Conservation (phyloP, 1,284 basidiomycete genomes). For the Ganoderma meredithae region DNA sequence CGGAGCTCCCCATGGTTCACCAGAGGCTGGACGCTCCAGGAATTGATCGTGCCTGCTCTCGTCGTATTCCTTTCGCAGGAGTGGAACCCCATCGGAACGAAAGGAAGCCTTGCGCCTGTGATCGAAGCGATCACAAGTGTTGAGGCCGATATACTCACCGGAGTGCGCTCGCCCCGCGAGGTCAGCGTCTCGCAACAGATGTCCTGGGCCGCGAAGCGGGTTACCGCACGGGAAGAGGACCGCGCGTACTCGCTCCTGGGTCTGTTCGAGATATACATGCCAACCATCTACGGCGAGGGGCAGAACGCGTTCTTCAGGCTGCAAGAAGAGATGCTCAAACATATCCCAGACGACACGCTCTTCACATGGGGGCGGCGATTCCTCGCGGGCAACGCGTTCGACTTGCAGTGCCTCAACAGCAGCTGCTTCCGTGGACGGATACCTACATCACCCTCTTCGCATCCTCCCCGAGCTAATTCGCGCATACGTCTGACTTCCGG, state of each 20-base stretch:
- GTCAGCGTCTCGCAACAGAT: constrained; percentile 9
- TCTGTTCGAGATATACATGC: constrained; percentile 9
- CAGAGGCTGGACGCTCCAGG: constrained; percentile 9
- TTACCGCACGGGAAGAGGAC: constrained; percentile 9
- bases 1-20: constrained; percentile 1
- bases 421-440: neutral
- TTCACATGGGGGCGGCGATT: constrained; percentile 8
- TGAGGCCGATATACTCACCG: constrained; percentile 1
- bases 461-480: constrained; percentile 2
- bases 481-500: neutral
- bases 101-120: neutral
- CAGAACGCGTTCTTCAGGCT: constrained; percentile 6
- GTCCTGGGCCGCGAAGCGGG: constrained; percentile 11
- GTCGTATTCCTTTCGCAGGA: constrained; percentile 2
- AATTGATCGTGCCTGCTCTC: constrained; percentile 3
- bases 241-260: constrained; percentile 11
- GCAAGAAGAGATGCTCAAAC: constrained; percentile 11
- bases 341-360: constrained; percentile 8
- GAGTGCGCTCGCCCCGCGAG: neutral
- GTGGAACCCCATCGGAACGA: constrained; percentile 7
- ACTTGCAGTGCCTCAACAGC: neutral
- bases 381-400: neutral
- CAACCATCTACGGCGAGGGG: constrained; percentile 8
- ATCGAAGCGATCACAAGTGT: constrained; percentile 6
- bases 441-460: neutral